Evolutionary conservation across 208 protist genomes (phyloP).

Genomic region (Balamuthia mandrillaris): DNA sequence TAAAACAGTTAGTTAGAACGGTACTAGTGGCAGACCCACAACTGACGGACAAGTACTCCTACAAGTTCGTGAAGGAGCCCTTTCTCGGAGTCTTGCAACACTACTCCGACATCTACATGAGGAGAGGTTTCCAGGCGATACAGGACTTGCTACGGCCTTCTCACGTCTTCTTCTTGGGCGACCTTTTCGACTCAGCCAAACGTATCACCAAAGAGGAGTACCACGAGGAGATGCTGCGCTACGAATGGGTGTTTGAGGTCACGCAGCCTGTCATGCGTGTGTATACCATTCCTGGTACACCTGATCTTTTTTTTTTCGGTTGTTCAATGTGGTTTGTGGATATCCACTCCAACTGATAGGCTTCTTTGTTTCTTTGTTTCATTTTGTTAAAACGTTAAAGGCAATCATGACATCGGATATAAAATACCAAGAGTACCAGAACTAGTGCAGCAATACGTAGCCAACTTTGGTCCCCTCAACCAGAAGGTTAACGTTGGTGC

Average conservation of each 20-base stretch:
- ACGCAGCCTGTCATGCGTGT: neutral
- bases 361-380: neutral
- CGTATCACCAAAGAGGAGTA: neutral
- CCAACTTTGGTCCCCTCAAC: neutral
- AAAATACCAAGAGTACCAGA: neutral
- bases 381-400: neutral
- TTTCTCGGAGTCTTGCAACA: neutral
- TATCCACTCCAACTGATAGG: too few relatives aligned
- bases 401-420: slow-evolving; percentile 9
- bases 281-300: neutral
- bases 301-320: neutral
- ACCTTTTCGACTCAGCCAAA: slow-evolving; percentile 8
- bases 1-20: too few relatives aligned
- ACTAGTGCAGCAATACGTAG: neutral
- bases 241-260: neutral
- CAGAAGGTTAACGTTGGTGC: too few relatives aligned
- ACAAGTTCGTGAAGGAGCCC: neutral
- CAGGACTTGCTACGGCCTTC: neutral
- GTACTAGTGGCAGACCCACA: neutral
- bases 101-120: slow-evolving; percentile 26
- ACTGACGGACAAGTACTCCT: slow-evolving; percentile 17
- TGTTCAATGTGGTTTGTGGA: too few relatives aligned
- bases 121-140: neutral
- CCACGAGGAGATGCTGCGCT: neutral
- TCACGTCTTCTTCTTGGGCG: slow-evolving; percentile 1